Evolutionary conservation across 805 yeast genomes (phyloP).

Genomic region (Wickerhamiella lipophila): DNA sequence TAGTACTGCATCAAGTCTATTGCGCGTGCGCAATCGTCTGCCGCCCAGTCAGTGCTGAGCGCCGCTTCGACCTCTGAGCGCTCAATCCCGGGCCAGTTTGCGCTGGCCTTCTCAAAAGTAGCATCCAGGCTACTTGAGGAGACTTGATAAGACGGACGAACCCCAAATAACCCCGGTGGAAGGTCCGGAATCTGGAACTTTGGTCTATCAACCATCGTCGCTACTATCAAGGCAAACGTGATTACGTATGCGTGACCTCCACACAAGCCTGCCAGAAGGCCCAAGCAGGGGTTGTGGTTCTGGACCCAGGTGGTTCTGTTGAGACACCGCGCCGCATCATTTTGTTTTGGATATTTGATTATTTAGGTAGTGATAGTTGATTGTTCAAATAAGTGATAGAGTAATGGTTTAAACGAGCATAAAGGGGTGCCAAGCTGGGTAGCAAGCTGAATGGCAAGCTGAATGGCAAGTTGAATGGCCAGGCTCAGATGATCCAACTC

Average conservation of each 20-base stretch:
- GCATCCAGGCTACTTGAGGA: not conserved
- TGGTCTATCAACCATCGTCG: slow-evolving; percentile 3
- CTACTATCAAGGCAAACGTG: not conserved
- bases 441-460: no score
- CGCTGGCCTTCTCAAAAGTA: slow-evolving; percentile 4
- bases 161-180: slow-evolving; percentile 1
- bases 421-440: no score
- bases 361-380: no score
- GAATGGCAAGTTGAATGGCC: no score
- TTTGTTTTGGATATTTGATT: no score
- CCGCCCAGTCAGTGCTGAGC: slow-evolving; percentile 24
- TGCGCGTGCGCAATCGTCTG: slow-evolving; percentile 25
- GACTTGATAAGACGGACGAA: not conserved
- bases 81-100: slow-evolving; percentile 6
- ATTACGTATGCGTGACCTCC: not conserved
- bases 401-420: no score
- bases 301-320: no score
- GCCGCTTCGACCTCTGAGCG: slow-evolving; percentile 14
- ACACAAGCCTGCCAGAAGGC: no score
- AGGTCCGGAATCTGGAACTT: slow-evolving; percentile 10
- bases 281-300: not conserved
- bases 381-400: no score
- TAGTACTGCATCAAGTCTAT: slow-evolving; percentile 24
- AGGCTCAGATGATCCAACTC: no score
- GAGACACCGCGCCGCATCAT: no score